A percentile compares a stretch with the other conserved stretches of the same genome.
Conservation (phyloP, 202 grass and related monocot genomes). For the Dendrocalamus latiflorus region DNA sequence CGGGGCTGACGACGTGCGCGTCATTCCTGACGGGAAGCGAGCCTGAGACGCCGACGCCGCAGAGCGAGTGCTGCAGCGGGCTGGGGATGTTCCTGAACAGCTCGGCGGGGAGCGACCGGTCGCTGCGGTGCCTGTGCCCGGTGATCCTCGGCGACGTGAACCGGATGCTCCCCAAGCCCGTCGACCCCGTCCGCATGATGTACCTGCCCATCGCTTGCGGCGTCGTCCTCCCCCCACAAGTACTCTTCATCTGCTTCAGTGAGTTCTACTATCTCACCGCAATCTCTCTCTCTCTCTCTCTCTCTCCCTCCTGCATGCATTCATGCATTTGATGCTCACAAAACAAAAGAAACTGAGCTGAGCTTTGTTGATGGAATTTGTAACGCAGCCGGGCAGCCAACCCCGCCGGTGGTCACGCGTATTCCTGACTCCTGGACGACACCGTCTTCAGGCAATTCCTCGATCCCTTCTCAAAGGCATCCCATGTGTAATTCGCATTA, state of each 20-base stretch:
- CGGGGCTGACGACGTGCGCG: conserved; percentile 46
- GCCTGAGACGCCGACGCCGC: conserved; percentile 36
- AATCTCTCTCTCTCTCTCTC: not conserved
- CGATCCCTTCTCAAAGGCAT: not conserved
- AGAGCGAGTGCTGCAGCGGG: conserved; percentile 41
- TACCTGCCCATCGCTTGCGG: conserved; percentile 45
- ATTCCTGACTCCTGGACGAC: conserved; percentile 31
- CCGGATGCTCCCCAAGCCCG: conserved; percentile 39
- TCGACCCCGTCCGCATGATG: conserved; percentile 47
- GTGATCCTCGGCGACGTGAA: conserved; percentile 48
- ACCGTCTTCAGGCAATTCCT: conserved; percentile 23
- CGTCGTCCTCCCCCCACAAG: conserved; percentile 41
- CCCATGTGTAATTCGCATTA: not conserved
- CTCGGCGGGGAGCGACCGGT: conserved; percentile 12
- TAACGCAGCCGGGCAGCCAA: conserved; percentile 36
- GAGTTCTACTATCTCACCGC: not conserved
- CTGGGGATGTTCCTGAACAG: conserved; percentile 38
- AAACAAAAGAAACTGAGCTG: not conserved
- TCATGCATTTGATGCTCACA: not conserved
- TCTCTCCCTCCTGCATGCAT: not conserved
- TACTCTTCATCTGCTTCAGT: conserved; percentile 48
- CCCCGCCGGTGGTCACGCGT: conserved; percentile 23
- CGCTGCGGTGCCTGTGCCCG: conserved; percentile 40
- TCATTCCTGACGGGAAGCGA: conserved; percentile 41
- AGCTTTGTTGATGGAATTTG: not conserved